Evolutionary conservation across 1,284 basidiomycete genomes (phyloP), one percentile per base, ranked within the genome.

Genomic region (Fomitopsis schrenkii): DNA sequence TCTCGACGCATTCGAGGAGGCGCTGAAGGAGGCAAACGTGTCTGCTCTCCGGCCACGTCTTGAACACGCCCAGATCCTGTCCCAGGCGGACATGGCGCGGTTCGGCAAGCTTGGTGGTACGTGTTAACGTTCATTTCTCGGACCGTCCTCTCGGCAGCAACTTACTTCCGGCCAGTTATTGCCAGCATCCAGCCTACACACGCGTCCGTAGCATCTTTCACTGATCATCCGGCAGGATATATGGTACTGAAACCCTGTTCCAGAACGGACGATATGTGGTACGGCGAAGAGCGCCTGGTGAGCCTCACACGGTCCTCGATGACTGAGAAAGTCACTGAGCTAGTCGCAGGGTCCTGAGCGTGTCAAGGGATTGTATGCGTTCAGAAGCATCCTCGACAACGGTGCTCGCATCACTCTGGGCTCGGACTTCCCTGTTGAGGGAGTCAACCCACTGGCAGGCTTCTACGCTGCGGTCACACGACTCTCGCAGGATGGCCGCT

Each of bases 31-130:
- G 28, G 78, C 77, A 22, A 83, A 88, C 67, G 83, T 89, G 14
- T 80, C 80, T 38, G 81, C 83, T n/a, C 76, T 87, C 50, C 80
- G 94, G 44, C 88, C 93, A 55, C 85, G 95, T 26, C 82, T 97
- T 30, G 95, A 97, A 72, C 95, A 97, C 75, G 93, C 93, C 3
- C 95, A 97, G 74, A 88, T 97, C 69, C 79, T 95, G 73, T 86
- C 84, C 0, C 76, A 80, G 30, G 78, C 77, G 1, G 94, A 97
- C 71, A 85, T 95, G 76, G 74, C 77, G 38, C 84, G 93, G 9
- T 82, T 94, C 30, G 93, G 88, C 9, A 81, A 79, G 63, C 82
- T 96, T 19, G 92, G 93, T 61, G 87, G 91, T 91, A 67, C 57
- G 72, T 69, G 17, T 38, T 40, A 10, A 33, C 22, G 22, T 22